Evolutionary conservation across 1,284 basidiomycete species (phyloP).

Genomic region (Apiotrichum veenhuisii): DNA sequence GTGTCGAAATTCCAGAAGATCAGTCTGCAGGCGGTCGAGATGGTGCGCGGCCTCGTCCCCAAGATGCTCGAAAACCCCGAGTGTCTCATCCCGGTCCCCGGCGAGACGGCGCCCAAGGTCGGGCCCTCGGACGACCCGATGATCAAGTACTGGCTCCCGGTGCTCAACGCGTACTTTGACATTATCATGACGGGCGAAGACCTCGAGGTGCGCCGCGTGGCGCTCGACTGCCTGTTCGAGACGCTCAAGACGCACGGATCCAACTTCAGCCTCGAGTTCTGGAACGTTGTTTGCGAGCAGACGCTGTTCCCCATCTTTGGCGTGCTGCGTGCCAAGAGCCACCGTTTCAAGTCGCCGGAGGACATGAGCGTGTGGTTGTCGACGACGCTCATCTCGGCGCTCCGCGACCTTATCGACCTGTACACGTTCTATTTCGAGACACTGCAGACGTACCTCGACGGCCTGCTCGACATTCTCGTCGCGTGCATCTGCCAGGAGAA

Average conservation of each 20-base stretch:
- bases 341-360: slow-evolving; percentile 91
- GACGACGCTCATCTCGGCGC: slow-evolving; percentile 97
- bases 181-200: slow-evolving; percentile 99
- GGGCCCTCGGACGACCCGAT: slow-evolving; percentile 66
- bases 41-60: slow-evolving; percentile 87
- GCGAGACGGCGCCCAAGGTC: slow-evolving; percentile 16
- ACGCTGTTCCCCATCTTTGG: slow-evolving; percentile 98
- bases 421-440: slow-evolving; percentile 96
- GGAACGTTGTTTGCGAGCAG: slow-evolving; percentile 96
- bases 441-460: slow-evolving; percentile 83
- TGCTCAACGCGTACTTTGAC: slow-evolving; percentile 95
- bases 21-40: slow-evolving; percentile 90
- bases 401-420: slow-evolving; percentile 90
- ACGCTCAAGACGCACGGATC: slow-evolving; percentile 88
- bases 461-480: slow-evolving; percentile 85
- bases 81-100: slow-evolving; percentile 58
- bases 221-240: slow-evolving; percentile 90
- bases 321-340: slow-evolving; percentile 64
- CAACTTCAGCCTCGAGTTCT: slow-evolving; percentile 86
- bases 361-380: slow-evolving; percentile 99
- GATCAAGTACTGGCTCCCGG: slow-evolving; percentile 96
- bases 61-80: slow-evolving; percentile 84
- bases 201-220: slow-evolving; percentile 91
- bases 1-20: slow-evolving; percentile 98
- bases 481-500: slow-evolving; percentile 99